Evolutionary conservation across 2,329 filamentous ascomycete species (phyloP), one percentile per base, ranked within the genome.

Genomic region (Lachnellula occidentalis): DNA sequence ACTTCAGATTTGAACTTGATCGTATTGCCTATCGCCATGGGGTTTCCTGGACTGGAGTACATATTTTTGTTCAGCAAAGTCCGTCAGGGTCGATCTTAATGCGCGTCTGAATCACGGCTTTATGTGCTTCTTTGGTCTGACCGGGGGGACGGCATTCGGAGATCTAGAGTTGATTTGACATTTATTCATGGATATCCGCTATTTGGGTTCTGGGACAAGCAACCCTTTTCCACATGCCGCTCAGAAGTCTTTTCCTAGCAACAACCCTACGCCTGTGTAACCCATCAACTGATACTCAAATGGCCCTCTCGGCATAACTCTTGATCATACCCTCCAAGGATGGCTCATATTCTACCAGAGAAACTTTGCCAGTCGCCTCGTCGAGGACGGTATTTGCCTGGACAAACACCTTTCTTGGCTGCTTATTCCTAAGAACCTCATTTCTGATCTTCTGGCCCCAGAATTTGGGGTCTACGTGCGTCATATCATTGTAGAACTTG

Each of bases 341-440:
- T 1, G 91, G 80, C 63, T 95, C 89, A 72, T 96, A 96, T 74
- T 96, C 90, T 74, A 86, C 88, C 71, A 96, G 72, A 14, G 77
- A 79, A 31, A 95, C 88, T 69, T 85, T 81, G 54, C 87, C 89
- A 0, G 79, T 82, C 12, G 79, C 74, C 69, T 82, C 79, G 58
- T 87, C 82, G 41, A 94, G 68, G 54, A 85, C 79, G 0, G 92
- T 96, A 71, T 95, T 97, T 56, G 90, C 90, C 75, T 96, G 92
- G 51, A 96, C 90, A 74, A 95, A 96, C 45, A 96, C 86, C 76
- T 92, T 92, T 56, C 88, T 76, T n/a, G 88, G 88, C 72, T 88
- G 87, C 74, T 90, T 90, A 72, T 89, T 88, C 64, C 79, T 77
- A 42, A 92, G 72, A 22, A 92, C 88, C 57, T 88, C 80, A 46